Conservation (phyloP, 768 basidiomycete genomes). For the Pleurotus cornucopiae region DNA sequence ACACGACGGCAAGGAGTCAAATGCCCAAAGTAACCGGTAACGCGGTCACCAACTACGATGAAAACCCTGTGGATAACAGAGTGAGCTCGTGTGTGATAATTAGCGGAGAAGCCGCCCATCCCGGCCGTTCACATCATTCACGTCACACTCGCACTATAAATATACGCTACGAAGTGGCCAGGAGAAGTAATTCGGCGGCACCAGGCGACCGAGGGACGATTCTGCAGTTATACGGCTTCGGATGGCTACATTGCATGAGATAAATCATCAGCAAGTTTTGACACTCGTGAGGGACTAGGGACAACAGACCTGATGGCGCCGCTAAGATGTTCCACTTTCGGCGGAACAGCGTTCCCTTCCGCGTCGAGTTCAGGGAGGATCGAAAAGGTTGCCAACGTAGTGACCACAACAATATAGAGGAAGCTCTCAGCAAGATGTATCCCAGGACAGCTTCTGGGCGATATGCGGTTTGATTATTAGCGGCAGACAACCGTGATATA, state of each 20-base stretch:
- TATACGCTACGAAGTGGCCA: neutral
- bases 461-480: neutral
- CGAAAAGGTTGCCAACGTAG: constrained; percentile 13
- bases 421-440: constrained; percentile 13
- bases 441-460: constrained; percentile 16
- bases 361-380: constrained; percentile 12
- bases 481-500: too few species aligned
- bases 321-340: neutral
- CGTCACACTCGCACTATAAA: neutral
- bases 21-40: too few species aligned
- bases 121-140: too few species aligned
- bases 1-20: too few species aligned
- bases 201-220: neutral
- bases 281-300: neutral
- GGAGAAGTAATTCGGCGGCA: neutral
- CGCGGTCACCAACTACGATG: too few species aligned
- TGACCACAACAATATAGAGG: constrained; percentile 12
- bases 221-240: neutral
- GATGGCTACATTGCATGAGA: neutral
- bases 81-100: too few species aligned
- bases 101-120: too few species aligned
- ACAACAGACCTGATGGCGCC: neutral
- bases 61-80: too few species aligned
- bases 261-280: neutral
- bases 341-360: neutral